Conservation (phyloP, 2,329 filamentous ascomycete genomes). For the Aschersonia sp. region DNA sequence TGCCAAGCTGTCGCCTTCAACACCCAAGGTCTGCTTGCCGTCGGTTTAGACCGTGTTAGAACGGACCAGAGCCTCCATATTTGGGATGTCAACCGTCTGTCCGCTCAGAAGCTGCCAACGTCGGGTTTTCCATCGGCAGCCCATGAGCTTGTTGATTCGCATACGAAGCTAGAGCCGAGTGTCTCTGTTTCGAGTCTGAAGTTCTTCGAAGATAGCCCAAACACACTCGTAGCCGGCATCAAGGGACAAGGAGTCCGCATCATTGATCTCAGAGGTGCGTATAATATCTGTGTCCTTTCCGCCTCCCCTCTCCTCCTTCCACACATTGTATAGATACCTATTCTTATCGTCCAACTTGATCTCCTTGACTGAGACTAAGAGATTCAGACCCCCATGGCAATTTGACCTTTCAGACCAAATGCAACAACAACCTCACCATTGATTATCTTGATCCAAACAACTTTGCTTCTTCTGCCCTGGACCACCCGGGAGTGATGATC, state of each 20-base stretch:
- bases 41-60: constrained; percentile 66
- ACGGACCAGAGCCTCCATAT: constrained; percentile 74
- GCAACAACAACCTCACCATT: constrained; percentile 60
- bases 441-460: constrained; percentile 73
- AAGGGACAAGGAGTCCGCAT: constrained; percentile 62
- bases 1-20: constrained; percentile 77
- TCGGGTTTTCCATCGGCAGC: constrained; percentile 35
- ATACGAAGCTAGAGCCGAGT: constrained; percentile 45
- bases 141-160: constrained; percentile 38
- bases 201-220: constrained; percentile 66
- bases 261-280: constrained; percentile 62
- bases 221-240: constrained; percentile 62
- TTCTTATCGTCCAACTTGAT: neutral
- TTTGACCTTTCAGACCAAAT: constrained; percentile 49
- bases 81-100: constrained; percentile 59
- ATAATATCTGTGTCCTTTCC: neutral
- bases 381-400: constrained; percentile 30
- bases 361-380: neutral
- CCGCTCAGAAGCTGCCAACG: constrained; percentile 28
- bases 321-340: neutral
- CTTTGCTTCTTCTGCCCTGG: constrained; percentile 66
- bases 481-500: constrained; percentile 59
- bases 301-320: neutral
- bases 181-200: constrained; percentile 72
- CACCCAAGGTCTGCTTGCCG: constrained; percentile 55